phyloP scores from a whole-genome alignment of 2,329 filamentous ascomycete genomes.

The Madurella fahalii region DNA sequence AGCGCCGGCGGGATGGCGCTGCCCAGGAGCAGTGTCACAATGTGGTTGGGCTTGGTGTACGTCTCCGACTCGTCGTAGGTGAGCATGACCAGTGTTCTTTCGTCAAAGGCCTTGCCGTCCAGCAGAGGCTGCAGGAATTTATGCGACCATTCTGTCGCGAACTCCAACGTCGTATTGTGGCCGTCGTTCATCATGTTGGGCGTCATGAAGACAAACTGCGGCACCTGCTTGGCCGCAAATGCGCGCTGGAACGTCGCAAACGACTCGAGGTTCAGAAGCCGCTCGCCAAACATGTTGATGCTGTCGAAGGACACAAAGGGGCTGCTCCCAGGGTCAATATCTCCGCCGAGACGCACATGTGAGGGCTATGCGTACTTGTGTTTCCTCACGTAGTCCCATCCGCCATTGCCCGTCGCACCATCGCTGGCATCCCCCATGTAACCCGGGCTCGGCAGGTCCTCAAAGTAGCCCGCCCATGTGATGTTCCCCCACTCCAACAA shows the following conservation, averaged over 20 bases:
- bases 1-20: conserved; percentile 46
- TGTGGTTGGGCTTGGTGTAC: conserved; percentile 49
- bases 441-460: conserved; percentile 43
- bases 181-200: conserved; percentile 65
- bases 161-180: conserved; percentile 53
- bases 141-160: conserved; percentile 48
- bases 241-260: conserved; percentile 59
- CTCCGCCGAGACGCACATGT: no score
- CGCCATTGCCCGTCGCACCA: conserved; percentile 28
- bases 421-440: conserved; percentile 43
- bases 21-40: conserved; percentile 52
- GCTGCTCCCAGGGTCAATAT: conserved; percentile 20
- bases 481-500: conserved; percentile 40
- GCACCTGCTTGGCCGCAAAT: conserved; percentile 50
- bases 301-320: conserved; percentile 42
- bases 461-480: conserved; percentile 44
- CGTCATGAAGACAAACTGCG: conserved; percentile 62
- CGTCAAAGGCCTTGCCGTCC: conserved; percentile 46
- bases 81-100: conserved; percentile 50
- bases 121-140: conserved; percentile 52
- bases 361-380: conserved; percentile 33
- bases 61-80: conserved; percentile 57
- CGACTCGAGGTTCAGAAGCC: conserved; percentile 59
- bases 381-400: conserved; percentile 41
- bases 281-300: conserved; percentile 36